Base-by-base conservation (phyloP, 192 early-diverging fungal species). In the Coemansia sp. region DNA sequence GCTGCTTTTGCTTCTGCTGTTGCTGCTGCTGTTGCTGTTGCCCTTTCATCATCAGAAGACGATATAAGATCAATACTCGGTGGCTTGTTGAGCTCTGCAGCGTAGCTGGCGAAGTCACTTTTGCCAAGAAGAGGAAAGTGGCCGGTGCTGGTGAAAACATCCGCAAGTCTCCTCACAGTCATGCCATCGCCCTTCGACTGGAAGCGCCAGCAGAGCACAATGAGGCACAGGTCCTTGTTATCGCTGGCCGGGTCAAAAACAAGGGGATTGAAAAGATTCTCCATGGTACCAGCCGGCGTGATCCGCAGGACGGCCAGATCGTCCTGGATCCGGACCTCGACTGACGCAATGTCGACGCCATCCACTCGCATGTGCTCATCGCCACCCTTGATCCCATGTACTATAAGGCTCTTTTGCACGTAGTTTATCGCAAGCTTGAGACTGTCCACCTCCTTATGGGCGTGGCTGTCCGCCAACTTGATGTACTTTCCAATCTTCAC, bases 31-130 rank as follows among this genome's bases (percentile, higher is more conserved):
- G 40, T 16, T 43, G 40, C 40, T 18, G 40, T 16, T 43, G 49
- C 26, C 49, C 16, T n/a, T 33, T 72, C 67, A 5, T 77, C 75
- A 18, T 81, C 79, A 2, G 58, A 59, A 2, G 79, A 75, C 0
- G 73, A 75, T 37, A 75, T 63, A n/a, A 74, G 34, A 39, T 81
- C 72, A 9, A 75, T 72, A 37, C 73, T 75, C 15, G 28, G 23
- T 2, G 70, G 64, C 39, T 59, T 75, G 40, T 58, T 66, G 25
- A 81, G 34, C 66, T 81, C 70, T 26, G 40, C 35, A 35, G 56
- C 55, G 33, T 63, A 68, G n/a, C 12, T 37, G n/a, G 56, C 30
- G 28, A 49, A 72, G 1, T 20, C 34, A 3, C 15, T 33, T 23
- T 12, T 20, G 29, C 63, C 70, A 26, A 79, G 48, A 7, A 29